Evolutionary conservation across 805 yeast species (phyloP).

Genomic region (Myxozyma monticola): DNA sequence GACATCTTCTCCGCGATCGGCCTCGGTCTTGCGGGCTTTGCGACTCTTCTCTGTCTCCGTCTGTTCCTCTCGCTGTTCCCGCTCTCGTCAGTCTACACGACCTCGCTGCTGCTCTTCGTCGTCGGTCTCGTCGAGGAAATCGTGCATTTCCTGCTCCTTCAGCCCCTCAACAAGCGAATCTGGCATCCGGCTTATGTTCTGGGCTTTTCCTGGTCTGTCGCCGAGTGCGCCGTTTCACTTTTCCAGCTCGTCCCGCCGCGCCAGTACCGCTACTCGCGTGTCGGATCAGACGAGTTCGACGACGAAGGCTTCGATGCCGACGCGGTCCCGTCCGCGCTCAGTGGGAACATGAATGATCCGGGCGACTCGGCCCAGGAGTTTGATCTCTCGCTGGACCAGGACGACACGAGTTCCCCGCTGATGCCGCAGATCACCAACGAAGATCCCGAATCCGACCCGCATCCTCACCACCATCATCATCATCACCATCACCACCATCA

Average conservation of each 20-base stretch:
- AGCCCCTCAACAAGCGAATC: slow-evolving; percentile 13
- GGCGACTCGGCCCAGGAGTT: slow-evolving; percentile 14
- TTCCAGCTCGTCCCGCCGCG: slow-evolving; percentile 25
- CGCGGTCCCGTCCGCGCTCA: slow-evolving; percentile 14
- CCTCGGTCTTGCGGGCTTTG: slow-evolving; percentile 25
- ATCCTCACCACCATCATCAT: slow-evolving; percentile 14
- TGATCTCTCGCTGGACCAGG: slow-evolving; percentile 12
- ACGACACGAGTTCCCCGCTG: slow-evolving; percentile 3
- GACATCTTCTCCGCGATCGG: slow-evolving; percentile 12
- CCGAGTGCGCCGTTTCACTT: slow-evolving; percentile 24
- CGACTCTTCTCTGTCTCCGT: slow-evolving; percentile 15
- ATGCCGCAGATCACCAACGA: slow-evolving; percentile 11
- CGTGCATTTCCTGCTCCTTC: slow-evolving; percentile 17
- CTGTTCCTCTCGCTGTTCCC: slow-evolving; percentile 26
- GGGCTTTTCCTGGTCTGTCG: slow-evolving; percentile 25
- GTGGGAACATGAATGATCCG: slow-evolving; percentile 5
- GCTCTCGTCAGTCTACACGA: slow-evolving; percentile 20
- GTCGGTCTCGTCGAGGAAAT: slow-evolving; percentile 26
- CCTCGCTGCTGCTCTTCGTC: slow-evolving; percentile 22
- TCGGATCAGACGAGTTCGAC: slow-evolving; percentile 6
- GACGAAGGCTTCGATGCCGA: slow-evolving; percentile 8
- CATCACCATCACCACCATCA: slow-evolving; percentile 22
- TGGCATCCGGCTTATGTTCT: slow-evolving; percentile 25
- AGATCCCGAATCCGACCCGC: background rate
- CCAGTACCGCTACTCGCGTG: slow-evolving; percentile 20